These are phyloP conservation scores for Coniochaeta pulveracea DNA, from an alignment of 2,329 filamentous ascomycete species.

Conservation along the genomic window DNA sequence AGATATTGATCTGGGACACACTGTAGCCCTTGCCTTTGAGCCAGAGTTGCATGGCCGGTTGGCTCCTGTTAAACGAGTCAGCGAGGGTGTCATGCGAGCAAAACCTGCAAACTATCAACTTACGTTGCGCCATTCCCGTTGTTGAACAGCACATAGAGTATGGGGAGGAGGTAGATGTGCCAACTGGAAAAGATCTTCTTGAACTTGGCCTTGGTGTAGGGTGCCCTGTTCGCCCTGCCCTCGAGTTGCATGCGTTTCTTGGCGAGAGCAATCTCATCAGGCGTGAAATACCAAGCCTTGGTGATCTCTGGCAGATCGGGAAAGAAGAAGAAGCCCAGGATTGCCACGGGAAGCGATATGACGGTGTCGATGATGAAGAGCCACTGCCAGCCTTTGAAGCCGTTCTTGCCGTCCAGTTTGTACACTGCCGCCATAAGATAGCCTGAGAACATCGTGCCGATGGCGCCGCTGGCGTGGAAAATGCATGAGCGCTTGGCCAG, in stretches of 20 bases:
- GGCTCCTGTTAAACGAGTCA: too few species aligned
- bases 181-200: constrained; percentile 50
- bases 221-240: constrained; percentile 28
- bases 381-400: constrained; percentile 41
- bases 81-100: too few species aligned
- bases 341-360: constrained; percentile 42
- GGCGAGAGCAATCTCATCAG: constrained; percentile 25
- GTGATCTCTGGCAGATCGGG: constrained; percentile 28
- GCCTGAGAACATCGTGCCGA: constrained; percentile 45
- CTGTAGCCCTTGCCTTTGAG: constrained; percentile 30
- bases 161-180: constrained; percentile 49
- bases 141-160: constrained; percentile 54
- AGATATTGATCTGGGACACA: constrained; percentile 33
- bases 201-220: constrained; percentile 35
- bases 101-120: too few species aligned
- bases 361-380: constrained; percentile 47
- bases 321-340: constrained; percentile 36
- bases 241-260: constrained; percentile 30
- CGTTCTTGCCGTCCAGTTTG: constrained; percentile 34
- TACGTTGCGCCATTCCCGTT: constrained; percentile 37
- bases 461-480: constrained; percentile 35
- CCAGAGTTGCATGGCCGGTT: constrained; percentile 44
- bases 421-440: constrained; percentile 44
- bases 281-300: constrained; percentile 23
- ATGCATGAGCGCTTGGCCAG: constrained; percentile 39